Conservation (phyloP, 148 eudicot genomes). For the Cornus kousa region DNA sequence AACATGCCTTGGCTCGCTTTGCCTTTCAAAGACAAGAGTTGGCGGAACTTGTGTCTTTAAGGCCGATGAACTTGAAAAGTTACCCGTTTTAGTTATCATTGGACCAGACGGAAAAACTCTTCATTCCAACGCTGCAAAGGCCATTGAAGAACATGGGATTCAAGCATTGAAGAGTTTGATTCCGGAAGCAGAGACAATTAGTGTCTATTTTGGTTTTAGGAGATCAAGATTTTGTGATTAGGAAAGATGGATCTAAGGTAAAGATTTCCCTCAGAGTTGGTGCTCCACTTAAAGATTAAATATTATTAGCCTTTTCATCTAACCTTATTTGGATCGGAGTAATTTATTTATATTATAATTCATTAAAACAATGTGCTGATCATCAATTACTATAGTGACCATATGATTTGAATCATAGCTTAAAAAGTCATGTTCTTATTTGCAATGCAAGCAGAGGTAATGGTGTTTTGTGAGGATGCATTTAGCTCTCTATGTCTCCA, state of each 20-base stretch:
- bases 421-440: too few species aligned
- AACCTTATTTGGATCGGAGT: too few species aligned
- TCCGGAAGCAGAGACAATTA: constrained; percentile 58
- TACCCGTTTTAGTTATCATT: constrained; percentile 55
- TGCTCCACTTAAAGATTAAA: neutral
- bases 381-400: too few species aligned
- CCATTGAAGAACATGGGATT: constrained; percentile 49
- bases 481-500: too few species aligned
- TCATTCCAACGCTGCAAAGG: constrained; percentile 48
- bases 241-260: constrained; percentile 61
- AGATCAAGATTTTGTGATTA: constrained; percentile 57
- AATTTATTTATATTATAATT: too few species aligned
- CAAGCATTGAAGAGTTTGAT: constrained; percentile 25
- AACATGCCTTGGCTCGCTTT: constrained; percentile 51
- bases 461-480: too few species aligned
- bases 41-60: constrained; percentile 58
- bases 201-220: constrained; percentile 68
- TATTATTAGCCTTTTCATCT: too few species aligned
- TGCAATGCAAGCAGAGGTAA: too few species aligned
- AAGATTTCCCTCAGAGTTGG: neutral
- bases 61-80: constrained; percentile 19
- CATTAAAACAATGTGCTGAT: too few species aligned
- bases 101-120: constrained; percentile 73
- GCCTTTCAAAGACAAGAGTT: constrained; percentile 54
- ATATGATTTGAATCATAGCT: too few species aligned